phyloP scores from a whole-genome alignment of 306 rosid species.

The Begonia loranthoides region DNA sequence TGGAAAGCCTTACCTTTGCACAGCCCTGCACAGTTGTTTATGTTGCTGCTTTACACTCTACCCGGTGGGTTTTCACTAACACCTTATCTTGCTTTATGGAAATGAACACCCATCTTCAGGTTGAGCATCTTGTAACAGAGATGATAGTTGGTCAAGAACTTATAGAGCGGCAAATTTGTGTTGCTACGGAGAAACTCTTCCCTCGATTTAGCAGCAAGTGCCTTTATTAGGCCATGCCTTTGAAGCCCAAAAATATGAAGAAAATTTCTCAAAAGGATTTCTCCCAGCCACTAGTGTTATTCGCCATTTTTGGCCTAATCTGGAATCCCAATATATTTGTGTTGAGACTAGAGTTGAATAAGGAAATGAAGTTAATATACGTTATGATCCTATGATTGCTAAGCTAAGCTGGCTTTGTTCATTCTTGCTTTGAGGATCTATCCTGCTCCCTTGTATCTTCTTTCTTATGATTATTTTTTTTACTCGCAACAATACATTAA shows the following conservation, averaged over 20 bases:
- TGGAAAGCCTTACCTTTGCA: too few species aligned
- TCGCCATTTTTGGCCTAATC: conserved; percentile 57
- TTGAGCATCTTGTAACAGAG: conserved; percentile 99
- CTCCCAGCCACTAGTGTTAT: conserved; percentile 96
- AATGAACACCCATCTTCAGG: conserved; percentile 99
- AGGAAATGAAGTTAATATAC: conserved; percentile 91
- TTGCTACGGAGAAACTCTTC: conserved; percentile 90
- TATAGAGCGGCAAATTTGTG: conserved; percentile 89
- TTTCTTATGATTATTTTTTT: too few species aligned
- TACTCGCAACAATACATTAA: background rate
- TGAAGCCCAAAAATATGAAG: conserved; percentile 94
- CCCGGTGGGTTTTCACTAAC: too few species aligned
- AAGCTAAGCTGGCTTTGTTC: conserved; percentile 26
- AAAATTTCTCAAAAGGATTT: conserved; percentile 85
- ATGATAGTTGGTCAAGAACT: conserved; percentile 97
- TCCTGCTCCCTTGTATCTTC: too few species aligned
- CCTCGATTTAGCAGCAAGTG: conserved; percentile 68
- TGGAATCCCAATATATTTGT: conserved; percentile 57
- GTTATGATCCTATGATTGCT: conserved; percentile 99
- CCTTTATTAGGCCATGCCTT: conserved; percentile 88
- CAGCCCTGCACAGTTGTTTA: too few species aligned
- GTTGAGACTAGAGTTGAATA: conserved; percentile 92
- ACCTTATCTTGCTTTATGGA: conserved; percentile 72
- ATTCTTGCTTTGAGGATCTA: too few species aligned
- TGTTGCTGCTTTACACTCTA: too few species aligned